Evolutionary conservation across 371 early-diverging fungal species (phyloP).

Genomic region (Circinella minor): DNA sequence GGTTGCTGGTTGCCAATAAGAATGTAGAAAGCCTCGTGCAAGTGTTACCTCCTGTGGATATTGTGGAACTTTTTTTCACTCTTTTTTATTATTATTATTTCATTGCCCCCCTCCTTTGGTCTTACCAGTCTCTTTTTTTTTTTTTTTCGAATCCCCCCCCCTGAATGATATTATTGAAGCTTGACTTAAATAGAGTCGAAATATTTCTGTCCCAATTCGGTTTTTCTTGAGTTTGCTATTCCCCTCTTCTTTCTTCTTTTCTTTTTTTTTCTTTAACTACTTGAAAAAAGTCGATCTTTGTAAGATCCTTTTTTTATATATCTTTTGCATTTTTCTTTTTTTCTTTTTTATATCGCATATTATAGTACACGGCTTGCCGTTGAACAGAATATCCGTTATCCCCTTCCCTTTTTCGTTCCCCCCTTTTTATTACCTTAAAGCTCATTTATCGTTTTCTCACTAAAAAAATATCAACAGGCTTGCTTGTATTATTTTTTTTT

Average conservation of each 20-base stretch:
- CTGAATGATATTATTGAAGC: slow-evolving; percentile 3
- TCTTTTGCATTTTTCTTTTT: slow-evolving; percentile 5
- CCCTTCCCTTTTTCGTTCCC: slow-evolving; percentile 1
- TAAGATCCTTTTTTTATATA: slow-evolving; percentile 27
- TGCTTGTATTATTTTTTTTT: slow-evolving; percentile 14
- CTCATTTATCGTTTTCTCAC: no score
- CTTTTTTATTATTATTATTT: background rate
- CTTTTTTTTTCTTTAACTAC: slow-evolving; percentile 6
- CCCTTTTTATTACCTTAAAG: slow-evolving; percentile 4
- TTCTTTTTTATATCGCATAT: slow-evolving; percentile 1
- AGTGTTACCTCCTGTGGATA: slow-evolving; percentile 18
- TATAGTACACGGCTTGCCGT: slow-evolving; percentile 25
- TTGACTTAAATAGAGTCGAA: slow-evolving; percentile 8
- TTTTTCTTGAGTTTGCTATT: slow-evolving; percentile 5
- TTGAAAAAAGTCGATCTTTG: slow-evolving; percentile 30
- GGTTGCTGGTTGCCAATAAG: slow-evolving; percentile 21
- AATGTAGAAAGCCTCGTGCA: slow-evolving; percentile 17
- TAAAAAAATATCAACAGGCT: slow-evolving; percentile 16
- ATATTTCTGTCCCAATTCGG: slow-evolving; percentile 1
- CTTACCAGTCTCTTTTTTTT: background rate
- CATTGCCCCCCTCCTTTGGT: slow-evolving; percentile 5
- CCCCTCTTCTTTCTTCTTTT: slow-evolving; percentile 12
- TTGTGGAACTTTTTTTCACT: background rate
- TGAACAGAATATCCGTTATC: slow-evolving; percentile 9
- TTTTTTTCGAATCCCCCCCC: slow-evolving; percentile 1